Percentiles rank a stretch among this genome's conserved stretches.
Conservation (phyloP, 305 asterid species). For the Plantago lanceolata region DNA sequence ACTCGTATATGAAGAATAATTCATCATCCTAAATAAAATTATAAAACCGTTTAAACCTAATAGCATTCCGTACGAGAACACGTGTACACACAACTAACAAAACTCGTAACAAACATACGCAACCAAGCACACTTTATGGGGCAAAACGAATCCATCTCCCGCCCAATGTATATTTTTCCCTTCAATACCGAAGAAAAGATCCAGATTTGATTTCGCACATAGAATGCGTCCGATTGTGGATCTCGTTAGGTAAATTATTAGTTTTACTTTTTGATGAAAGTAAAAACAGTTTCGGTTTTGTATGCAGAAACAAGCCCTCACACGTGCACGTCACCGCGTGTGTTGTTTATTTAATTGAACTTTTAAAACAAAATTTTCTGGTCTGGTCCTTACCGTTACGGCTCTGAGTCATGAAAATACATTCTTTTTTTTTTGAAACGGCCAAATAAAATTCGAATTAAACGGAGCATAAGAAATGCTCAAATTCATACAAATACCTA, state of each 20-base stretch:
- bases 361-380: too few relatives aligned
- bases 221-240: background rate
- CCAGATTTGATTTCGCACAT: slow-evolving; percentile 5
- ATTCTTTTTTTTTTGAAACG: too few relatives aligned
- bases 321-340: slow-evolving; percentile 22
- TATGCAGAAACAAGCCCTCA: background rate
- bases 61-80: background rate
- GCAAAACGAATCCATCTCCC: background rate
- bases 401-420: background rate
- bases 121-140: background rate
- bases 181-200: background rate
- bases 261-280: background rate
- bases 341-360: too few relatives aligned
- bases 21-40: background rate
- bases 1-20: too few relatives aligned
- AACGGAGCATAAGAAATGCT: too few relatives aligned
- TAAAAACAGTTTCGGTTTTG: background rate
- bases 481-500: too few relatives aligned
- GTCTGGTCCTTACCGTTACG: slow-evolving; percentile 8
- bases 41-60: background rate
- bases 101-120: background rate
- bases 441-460: too few relatives aligned
- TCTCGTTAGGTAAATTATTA: background rate
- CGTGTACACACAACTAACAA: background rate
- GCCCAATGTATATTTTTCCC: background rate